Conservation (phyloP, 2,329 filamentous ascomycete genomes). For the Cladosporium sp. region DNA sequence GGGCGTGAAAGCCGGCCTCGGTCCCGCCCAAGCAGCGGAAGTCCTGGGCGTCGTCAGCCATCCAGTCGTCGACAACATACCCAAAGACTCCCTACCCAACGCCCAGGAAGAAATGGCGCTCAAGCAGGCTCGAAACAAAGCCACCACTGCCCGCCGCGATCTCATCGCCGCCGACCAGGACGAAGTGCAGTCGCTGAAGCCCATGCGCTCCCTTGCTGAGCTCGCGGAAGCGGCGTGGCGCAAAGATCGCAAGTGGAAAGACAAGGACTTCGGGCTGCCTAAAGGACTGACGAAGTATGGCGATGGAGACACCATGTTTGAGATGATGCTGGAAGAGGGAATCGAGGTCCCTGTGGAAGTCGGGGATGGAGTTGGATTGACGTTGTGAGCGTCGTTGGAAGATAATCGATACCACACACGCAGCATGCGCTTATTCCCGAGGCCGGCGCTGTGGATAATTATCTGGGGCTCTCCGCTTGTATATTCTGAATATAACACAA, state of each 20-base stretch:
- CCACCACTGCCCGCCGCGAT: background rate
- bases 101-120: background rate
- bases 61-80: background rate
- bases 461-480: no score
- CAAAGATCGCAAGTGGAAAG: constrained; percentile 29
- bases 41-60: constrained; percentile 9
- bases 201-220: constrained; percentile 22
- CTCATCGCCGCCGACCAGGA: background rate
- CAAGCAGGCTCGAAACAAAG: background rate
- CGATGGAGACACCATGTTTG: constrained; percentile 18
- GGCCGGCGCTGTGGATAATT: no score
- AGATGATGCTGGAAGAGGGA: constrained; percentile 27
- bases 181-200: constrained; percentile 19
- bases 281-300: background rate
- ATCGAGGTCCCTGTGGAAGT: constrained; percentile 27
- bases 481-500: no score
- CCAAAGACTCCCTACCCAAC: background rate
- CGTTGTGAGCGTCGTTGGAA: background rate
- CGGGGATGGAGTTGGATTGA: constrained; percentile 20
- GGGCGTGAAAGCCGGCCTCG: constrained; percentile 20
- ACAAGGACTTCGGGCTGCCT: constrained; percentile 18
- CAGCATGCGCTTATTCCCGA: no score
- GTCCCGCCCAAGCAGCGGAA: background rate
- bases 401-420: background rate
- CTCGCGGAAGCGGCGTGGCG: constrained; percentile 27